Conservation (phyloP, 805 yeast species). For the Lipomyces lipofer region DNA sequence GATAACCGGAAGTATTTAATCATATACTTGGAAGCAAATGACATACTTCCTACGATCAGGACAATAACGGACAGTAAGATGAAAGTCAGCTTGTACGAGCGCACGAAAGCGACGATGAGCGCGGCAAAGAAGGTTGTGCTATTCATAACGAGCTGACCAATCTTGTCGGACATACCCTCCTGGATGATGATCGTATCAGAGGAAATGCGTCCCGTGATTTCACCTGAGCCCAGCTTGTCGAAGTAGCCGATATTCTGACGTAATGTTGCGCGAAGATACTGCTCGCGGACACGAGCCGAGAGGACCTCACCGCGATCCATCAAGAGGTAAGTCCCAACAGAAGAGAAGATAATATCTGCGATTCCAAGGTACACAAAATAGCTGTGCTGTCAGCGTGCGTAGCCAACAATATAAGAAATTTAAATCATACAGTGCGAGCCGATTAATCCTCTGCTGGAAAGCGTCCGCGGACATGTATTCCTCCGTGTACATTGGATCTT, state of each 20-base stretch:
- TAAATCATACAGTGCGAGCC: slow-evolving; percentile 9
- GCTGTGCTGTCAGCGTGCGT: not conserved
- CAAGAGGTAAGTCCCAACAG: slow-evolving; percentile 40
- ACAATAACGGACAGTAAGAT: slow-evolving; percentile 41
- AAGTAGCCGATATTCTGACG: slow-evolving; percentile 47
- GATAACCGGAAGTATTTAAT: slow-evolving; percentile 20
- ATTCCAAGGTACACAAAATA: slow-evolving; percentile 46
- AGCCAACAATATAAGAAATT: not conserved
- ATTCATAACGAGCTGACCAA: slow-evolving; percentile 42
- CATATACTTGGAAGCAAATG: slow-evolving; percentile 37
- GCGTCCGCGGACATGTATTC: slow-evolving; percentile 8
- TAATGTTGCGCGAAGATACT: slow-evolving; percentile 41
- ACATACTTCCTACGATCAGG: slow-evolving; percentile 37
- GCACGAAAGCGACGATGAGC: slow-evolving; percentile 41
- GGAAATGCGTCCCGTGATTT: slow-evolving; percentile 46
- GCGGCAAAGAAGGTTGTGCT: slow-evolving; percentile 45
- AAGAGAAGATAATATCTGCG: slow-evolving; percentile 33
- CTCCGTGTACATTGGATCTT: not conserved
- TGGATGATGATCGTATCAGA: slow-evolving; percentile 45
- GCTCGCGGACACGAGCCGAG: slow-evolving; percentile 43
- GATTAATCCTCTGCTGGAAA: slow-evolving; percentile 10
- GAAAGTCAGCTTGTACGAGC: slow-evolving; percentile 43
- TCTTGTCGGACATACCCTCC: slow-evolving; percentile 47
- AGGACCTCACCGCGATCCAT: slow-evolving; percentile 45
- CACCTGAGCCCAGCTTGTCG: slow-evolving; percentile 46